Conservation (phyloP, 805 yeast genomes). For the Kurtzmaniella fragi region DNA sequence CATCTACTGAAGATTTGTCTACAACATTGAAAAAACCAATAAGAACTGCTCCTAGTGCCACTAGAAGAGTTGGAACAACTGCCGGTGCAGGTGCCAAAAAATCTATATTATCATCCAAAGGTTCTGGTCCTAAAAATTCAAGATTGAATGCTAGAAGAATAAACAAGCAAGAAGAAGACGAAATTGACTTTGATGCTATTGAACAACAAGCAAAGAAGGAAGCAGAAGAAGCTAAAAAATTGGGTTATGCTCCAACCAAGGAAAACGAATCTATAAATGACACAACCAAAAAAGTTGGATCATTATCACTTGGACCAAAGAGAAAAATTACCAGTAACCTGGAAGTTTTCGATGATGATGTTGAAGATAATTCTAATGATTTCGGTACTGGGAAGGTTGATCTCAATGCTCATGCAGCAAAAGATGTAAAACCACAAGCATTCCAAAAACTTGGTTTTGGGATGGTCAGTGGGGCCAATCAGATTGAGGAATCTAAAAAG, state of each 20-base stretch:
- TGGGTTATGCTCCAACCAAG: conserved; percentile 46
- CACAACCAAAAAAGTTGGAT: conserved; percentile 2
- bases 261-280: conserved; percentile 7
- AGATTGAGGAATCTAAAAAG: conserved; percentile 19
- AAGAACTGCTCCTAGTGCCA: conserved; percentile 11
- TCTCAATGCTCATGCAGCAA: conserved; percentile 23
- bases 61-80: conserved; percentile 10
- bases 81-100: conserved; percentile 18
- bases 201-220: conserved; percentile 81
- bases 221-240: conserved; percentile 57
- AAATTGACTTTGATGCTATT: conserved; percentile 53
- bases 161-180: conserved; percentile 44
- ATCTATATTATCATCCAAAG: conserved; percentile 44
- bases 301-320: conserved; percentile 1
- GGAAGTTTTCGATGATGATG: conserved; percentile 1
- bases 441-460: conserved; percentile 88
- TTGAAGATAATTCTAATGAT: conserved; percentile 5
- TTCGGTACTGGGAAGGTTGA: conserved; percentile 1
- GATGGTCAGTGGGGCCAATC: conserved; percentile 65
- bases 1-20: conserved; percentile 30
- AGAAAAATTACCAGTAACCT: neutral
- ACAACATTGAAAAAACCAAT: conserved; percentile 3
- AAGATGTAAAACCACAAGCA: conserved; percentile 51
- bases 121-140: conserved; percentile 51
- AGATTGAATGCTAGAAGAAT: conserved; percentile 50